These are phyloP conservation scores for Jasminum sambac DNA, from an alignment of 257 asterid species.

Conservation along the genomic window DNA sequence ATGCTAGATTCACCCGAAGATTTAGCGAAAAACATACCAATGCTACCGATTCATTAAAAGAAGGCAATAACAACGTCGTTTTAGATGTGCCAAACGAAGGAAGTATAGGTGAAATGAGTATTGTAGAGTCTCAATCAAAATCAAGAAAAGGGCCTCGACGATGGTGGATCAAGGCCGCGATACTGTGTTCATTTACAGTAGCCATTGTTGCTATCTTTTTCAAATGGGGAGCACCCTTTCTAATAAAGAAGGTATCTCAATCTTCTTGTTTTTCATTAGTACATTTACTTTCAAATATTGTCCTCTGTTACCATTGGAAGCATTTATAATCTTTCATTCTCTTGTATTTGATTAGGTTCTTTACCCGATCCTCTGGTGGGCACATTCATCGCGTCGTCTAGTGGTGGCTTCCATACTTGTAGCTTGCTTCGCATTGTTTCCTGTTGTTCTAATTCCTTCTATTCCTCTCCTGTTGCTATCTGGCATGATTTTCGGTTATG, in stretches of 20 bases:
- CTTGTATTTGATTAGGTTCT: slow-evolving; percentile 54
- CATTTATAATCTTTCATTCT: slow-evolving; percentile 31
- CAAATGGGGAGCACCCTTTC: slow-evolving; percentile 54
- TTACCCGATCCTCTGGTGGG: slow-evolving; percentile 78
- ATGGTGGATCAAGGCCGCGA: slow-evolving; percentile 47
- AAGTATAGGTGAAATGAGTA: slow-evolving; percentile 27
- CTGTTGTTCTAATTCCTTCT: slow-evolving; percentile 80
- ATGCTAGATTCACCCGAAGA: slow-evolving; percentile 34
- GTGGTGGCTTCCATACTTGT: slow-evolving; percentile 64
- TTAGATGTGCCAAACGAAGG: slow-evolving; percentile 37
- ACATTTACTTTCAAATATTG: too few species aligned
- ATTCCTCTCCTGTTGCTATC: slow-evolving; percentile 95
- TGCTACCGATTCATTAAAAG: slow-evolving; percentile 23
- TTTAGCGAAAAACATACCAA: slow-evolving; percentile 21
- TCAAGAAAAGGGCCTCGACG: slow-evolving; percentile 15
- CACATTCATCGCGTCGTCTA: slow-evolving; percentile 86
- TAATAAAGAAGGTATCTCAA: slow-evolving; percentile 45
- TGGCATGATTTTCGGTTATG: slow-evolving; percentile 94
- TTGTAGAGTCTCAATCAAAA: slow-evolving; percentile 22
- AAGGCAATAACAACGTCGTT: slow-evolving; percentile 39
- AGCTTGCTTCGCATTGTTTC: slow-evolving; percentile 79
- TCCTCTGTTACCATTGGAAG: too few species aligned
- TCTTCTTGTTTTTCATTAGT: not conserved
- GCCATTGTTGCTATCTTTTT: slow-evolving; percentile 29
- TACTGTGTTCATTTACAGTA: slow-evolving; percentile 31